A percentile compares a stretch with the other conserved stretches of the same genome.
phyloP scores from a whole-genome alignment of 345 rosid genomes.

The Eucalyptus microcorys region DNA sequence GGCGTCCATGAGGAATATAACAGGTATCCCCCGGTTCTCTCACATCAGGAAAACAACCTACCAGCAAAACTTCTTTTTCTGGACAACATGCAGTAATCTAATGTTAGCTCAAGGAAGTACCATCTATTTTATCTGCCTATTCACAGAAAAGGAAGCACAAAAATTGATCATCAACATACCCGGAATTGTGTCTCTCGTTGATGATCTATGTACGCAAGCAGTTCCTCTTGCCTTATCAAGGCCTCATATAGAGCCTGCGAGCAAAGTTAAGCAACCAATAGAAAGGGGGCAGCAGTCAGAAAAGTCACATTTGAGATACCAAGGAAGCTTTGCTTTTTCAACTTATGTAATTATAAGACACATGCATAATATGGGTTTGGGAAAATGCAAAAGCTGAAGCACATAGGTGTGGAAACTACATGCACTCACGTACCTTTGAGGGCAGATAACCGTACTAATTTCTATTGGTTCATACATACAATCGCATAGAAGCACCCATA shows the following conservation, averaged over 20 bases:
- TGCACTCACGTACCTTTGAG: neutral
- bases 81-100: neutral
- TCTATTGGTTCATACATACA: neutral
- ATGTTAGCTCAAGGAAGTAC: neutral
- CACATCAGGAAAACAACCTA: slow-evolving; percentile 5
- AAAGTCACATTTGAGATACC: neutral
- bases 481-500: neutral
- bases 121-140: neutral
- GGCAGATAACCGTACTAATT: neutral
- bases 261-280: neutral
- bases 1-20: neutral
- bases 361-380: neutral
- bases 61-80: slow-evolving; percentile 72
- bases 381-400: neutral
- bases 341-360: neutral
- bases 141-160: neutral
- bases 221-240: slow-evolving; percentile 91
- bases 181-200: slow-evolving; percentile 61
- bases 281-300: neutral
- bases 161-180: slow-evolving; percentile 21
- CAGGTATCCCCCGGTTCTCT: neutral
- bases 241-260: slow-evolving; percentile 85
- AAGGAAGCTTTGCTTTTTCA: neutral
- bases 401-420: neutral
- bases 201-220: slow-evolving; percentile 85